Conservation (phyloP, 805 yeast genomes). For the Saccharomycopsis oosterbeekiorum region DNA sequence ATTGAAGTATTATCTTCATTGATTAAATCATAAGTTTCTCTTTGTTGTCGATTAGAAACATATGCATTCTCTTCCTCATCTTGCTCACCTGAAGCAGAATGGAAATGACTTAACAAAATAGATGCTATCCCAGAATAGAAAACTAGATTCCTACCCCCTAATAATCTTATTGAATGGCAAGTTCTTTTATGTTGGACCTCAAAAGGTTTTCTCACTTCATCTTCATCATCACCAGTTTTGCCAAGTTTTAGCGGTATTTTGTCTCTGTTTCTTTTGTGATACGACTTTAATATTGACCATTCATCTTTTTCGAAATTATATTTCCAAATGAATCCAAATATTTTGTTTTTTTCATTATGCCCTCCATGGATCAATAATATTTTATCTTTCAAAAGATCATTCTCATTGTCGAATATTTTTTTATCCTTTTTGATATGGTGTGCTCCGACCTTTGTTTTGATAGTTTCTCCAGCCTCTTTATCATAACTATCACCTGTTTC, state of each 20-base stretch:
- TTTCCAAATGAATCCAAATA: conserved; percentile 10
- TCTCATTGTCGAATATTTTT: not conserved
- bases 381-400: not conserved
- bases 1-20: not conserved
- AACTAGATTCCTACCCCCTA: not conserved
- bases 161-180: not conserved
- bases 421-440: not conserved
- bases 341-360: not conserved
- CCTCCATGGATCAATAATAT: conserved; percentile 16
- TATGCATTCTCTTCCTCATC: not conserved
- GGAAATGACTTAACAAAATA: not conserved
- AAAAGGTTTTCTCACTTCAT: not conserved
- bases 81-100: not conserved
- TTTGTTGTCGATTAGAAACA: not conserved
- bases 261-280: not conserved
- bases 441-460: not conserved
- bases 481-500: not conserved
- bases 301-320: conserved; percentile 1
- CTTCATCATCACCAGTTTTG: not conserved
- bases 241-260: not conserved
- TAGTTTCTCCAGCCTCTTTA: not conserved
- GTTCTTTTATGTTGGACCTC: conserved; percentile 4
- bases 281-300: conserved; percentile 6
- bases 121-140: not conserved
- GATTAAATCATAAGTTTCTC: not conserved